Evolutionary conservation across 2,329 filamentous ascomycete species (phyloP).

Genomic region (Pezicula rhizophila): DNA sequence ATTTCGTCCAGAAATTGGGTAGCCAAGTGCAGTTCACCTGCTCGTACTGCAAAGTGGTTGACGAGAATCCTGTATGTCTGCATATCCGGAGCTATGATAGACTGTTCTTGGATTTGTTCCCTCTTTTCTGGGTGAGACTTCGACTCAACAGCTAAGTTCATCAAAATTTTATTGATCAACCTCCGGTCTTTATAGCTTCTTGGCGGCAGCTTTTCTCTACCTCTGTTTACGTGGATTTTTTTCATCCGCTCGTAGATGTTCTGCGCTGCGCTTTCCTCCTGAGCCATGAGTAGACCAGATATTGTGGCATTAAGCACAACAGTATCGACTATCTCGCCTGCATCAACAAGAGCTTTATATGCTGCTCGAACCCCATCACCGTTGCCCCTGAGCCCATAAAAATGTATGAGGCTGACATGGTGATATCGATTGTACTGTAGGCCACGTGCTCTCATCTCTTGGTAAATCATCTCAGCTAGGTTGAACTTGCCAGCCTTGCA

Average conservation of each 20-base stretch:
- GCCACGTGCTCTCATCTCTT: slow-evolving; percentile 69
- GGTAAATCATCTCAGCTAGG: slow-evolving; percentile 77
- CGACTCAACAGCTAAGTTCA: slow-evolving; percentile 50
- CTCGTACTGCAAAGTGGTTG: slow-evolving; percentile 61
- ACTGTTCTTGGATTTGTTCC: slow-evolving; percentile 49
- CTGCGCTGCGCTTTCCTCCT: slow-evolving; percentile 71
- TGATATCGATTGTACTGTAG: slow-evolving; percentile 72
- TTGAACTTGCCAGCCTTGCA: slow-evolving; percentile 78
- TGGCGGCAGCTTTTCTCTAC: slow-evolving; percentile 24
- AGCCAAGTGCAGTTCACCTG: slow-evolving; percentile 68
- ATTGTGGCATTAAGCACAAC: slow-evolving; percentile 84
- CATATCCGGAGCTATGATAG: slow-evolving; percentile 66
- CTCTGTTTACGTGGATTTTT: slow-evolving; percentile 20
- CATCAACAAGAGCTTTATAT: slow-evolving; percentile 77
- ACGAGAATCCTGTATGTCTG: slow-evolving; percentile 77
- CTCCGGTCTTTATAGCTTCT: slow-evolving; percentile 27
- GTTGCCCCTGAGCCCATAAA: slow-evolving; percentile 70
- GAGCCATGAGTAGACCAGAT: slow-evolving; percentile 66
- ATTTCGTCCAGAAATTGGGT: slow-evolving; percentile 74
- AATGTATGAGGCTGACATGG: slow-evolving; percentile 76
- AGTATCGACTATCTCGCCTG: slow-evolving; percentile 83
- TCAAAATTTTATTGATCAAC: slow-evolving; percentile 45
- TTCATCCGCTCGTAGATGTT: slow-evolving; percentile 84
- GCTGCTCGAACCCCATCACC: slow-evolving; percentile 67
- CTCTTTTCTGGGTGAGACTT: slow-evolving; percentile 50